Conservation (phyloP, 495 filamentous ascomycete species). For the Tetracladium marchalianum region DNA sequence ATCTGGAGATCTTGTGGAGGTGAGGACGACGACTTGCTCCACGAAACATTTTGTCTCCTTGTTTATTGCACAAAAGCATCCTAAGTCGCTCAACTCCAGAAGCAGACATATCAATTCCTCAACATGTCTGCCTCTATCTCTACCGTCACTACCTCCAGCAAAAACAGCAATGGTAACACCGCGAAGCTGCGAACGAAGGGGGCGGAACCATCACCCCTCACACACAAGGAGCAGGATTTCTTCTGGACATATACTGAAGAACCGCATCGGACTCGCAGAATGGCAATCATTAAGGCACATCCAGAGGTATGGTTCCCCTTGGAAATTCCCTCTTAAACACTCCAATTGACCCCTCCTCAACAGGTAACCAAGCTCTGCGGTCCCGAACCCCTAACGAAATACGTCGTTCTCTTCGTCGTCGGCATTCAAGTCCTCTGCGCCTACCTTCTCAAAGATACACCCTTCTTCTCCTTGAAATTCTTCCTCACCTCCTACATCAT, state of each 20-base stretch:
- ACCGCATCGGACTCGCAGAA: slow-evolving; percentile 80
- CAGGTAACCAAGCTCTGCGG: slow-evolving; percentile 97
- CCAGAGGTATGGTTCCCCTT: slow-evolving; percentile 58
- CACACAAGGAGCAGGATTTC: slow-evolving; percentile 31
- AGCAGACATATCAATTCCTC: slow-evolving; percentile 10
- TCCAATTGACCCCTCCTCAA: slow-evolving; percentile 3
- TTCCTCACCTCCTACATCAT: slow-evolving; percentile 83
- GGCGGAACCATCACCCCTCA: slow-evolving; percentile 4
- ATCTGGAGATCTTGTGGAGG: background rate
- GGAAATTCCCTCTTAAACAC: background rate
- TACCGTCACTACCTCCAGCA: slow-evolving; percentile 5
- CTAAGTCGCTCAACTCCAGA: background rate
- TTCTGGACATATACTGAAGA: slow-evolving; percentile 99
- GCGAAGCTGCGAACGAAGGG: slow-evolving; percentile 1
- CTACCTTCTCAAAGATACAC: slow-evolving; percentile 65
- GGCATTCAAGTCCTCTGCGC: slow-evolving; percentile 71
- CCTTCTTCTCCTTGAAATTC: slow-evolving; percentile 76
- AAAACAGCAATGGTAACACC: background rate
- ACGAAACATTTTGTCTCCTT: too few relatives aligned
- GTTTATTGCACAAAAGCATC: background rate
- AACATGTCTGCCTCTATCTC: slow-evolving; percentile 17
- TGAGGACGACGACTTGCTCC: background rate
- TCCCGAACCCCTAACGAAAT: slow-evolving; percentile 92
- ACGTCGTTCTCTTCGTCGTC: slow-evolving; percentile 77
- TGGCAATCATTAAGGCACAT: slow-evolving; percentile 96